Evolutionary conservation across 371 early-diverging fungal species (phyloP).

Genomic region (Syncephalastrum contaminatum): DNA sequence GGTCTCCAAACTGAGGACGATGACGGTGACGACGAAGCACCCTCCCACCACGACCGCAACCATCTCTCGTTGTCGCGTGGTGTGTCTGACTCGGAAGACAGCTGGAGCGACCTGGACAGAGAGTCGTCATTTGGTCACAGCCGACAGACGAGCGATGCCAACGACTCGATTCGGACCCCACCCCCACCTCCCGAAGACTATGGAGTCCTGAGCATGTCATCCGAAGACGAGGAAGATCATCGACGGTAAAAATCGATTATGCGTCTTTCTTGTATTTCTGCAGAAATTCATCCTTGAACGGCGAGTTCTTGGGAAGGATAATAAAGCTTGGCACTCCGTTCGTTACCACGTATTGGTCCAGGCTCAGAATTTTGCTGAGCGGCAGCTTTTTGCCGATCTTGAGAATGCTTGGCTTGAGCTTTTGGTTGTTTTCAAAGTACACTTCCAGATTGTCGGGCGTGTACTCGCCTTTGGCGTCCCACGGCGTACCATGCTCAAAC

Average conservation of each 20-base stretch:
- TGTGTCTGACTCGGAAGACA: slow-evolving; percentile 30
- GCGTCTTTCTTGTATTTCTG: slow-evolving; percentile 52
- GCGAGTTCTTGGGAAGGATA: slow-evolving; percentile 57
- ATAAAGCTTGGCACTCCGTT: slow-evolving; percentile 74
- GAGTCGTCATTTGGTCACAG: slow-evolving; percentile 3
- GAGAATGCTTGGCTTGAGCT: slow-evolving; percentile 55
- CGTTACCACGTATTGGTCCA: slow-evolving; percentile 59
- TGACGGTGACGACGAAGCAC: no score
- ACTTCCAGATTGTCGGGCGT: slow-evolving; percentile 69
- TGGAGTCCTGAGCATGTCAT: slow-evolving; percentile 16
- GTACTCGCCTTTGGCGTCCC: slow-evolving; percentile 78
- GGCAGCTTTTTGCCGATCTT: slow-evolving; percentile 68
- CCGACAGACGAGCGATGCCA: background rate
- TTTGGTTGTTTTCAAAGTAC: slow-evolving; percentile 73
- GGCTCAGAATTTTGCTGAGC: slow-evolving; percentile 51
- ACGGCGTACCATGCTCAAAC: slow-evolving; percentile 79
- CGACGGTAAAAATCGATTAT: slow-evolving; percentile 9
- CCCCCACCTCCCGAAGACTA: slow-evolving; percentile 1
- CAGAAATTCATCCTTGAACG: slow-evolving; percentile 65
- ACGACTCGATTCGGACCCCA: slow-evolving; percentile 11
- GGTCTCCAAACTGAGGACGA: no score
- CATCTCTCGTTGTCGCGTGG: background rate
- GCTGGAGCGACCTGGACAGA: slow-evolving; percentile 27
- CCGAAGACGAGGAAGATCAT: slow-evolving; percentile 7
- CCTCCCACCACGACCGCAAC: background rate